These are phyloP conservation scores for Candida ficus DNA, from an alignment of 805 yeast species.

Conservation along the genomic window DNA sequence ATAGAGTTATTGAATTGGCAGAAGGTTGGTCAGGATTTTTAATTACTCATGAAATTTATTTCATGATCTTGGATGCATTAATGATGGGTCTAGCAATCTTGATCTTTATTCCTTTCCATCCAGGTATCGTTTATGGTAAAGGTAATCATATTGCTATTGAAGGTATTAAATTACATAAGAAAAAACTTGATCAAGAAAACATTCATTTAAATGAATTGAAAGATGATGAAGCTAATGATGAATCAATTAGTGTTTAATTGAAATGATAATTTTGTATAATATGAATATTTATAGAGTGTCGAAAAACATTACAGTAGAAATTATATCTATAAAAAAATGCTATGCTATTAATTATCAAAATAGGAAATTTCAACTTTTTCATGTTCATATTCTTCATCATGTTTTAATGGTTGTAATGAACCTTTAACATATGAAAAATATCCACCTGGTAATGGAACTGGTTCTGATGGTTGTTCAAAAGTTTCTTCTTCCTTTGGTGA, in stretches of 20 bases:
- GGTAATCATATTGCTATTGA: conserved; percentile 1
- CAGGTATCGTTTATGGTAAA: conserved; percentile 47
- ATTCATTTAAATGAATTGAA: too few relatives aligned
- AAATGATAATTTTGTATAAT: too few relatives aligned
- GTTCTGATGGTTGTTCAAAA: too few relatives aligned
- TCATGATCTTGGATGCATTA: conserved; percentile 56
- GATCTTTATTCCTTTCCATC: conserved; percentile 51
- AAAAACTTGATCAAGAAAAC: neutral
- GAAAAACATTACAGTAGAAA: too few relatives aligned
- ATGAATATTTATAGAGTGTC: too few relatives aligned
- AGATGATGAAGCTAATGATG: neutral
- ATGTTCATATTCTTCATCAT: conserved; percentile 16
- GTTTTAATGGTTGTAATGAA: conserved; percentile 12
- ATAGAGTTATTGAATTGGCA: conserved; percentile 66
- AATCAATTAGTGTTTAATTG: too few relatives aligned
- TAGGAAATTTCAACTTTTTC: conserved; percentile 15
- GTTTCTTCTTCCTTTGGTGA: neutral
- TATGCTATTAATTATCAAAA: neutral
- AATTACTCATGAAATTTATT: conserved; percentile 54
- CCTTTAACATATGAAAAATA: conserved; percentile 20
- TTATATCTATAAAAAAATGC: too few relatives aligned
- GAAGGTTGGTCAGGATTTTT: conserved; percentile 70
- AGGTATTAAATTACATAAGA: neutral
- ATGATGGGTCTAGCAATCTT: conserved; percentile 50
- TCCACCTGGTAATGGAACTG: too few relatives aligned